Evolutionary conservation across 1,139 yeast species (phyloP), one percentile per base, ranked within the genome.

Genomic region (Suhomyces bolitotheri): DNA sequence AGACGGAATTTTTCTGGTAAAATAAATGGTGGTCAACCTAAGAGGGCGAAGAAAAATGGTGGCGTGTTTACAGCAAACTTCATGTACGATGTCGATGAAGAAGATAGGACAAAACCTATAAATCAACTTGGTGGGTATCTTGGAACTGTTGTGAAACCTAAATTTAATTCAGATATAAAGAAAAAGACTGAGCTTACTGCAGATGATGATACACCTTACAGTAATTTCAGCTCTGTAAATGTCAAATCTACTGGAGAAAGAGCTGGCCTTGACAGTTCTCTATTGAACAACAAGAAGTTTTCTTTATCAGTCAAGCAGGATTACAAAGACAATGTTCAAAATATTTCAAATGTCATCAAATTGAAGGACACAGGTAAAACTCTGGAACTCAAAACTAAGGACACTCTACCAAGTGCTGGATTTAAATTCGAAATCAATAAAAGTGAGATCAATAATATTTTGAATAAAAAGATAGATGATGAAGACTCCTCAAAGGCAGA

Each of bases 11-110:
- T 31, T 9, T 16, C 14, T n/a, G 17, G 23, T 5, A 27, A 29
- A 7, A n/a, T 25, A 5, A 21, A 38, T 36, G 38, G 44, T 21
- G 31, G 39, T 25, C 20, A 17, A 17, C 8, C 8, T 8, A 46
- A 54, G 38, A 53, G 51, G 36, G 31, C 46, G 28, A 50, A 46
- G 31, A 51, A 47, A 22, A 40, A 41, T 6, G 47, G 48, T 9
- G 64, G 70, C 1, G 54, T 53, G 19, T 62, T 62, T 31, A 54
- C 61, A 2, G 70, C 71, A 2, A 68, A 66, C 20, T 65, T 70
- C 36, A 46, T 50, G 9, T 71, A 71, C 40, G 75, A 71, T 29
- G 11, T 22, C n/a, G 53, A 48, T 13, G 25, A 27, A 5, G 34
- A 36, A 13, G 29, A 38, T n/a, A 21, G 22, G 5, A 16, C 36